phyloP scores from a whole-genome alignment of 371 early-diverging fungal genomes.

The Saksenaea vasiformis region DNA sequence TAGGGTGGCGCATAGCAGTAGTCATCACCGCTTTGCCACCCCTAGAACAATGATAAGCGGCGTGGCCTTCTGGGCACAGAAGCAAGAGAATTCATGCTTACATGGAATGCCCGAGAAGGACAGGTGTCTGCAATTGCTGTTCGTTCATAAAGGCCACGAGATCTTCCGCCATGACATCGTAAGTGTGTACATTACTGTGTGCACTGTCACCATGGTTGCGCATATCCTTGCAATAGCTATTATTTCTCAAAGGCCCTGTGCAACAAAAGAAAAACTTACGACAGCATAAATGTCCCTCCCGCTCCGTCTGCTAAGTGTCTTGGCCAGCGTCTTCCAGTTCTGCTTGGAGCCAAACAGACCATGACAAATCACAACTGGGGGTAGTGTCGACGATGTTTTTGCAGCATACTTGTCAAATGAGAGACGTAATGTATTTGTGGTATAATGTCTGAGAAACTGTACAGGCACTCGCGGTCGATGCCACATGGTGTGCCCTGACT shows the following conservation, averaged over 20 bases:
- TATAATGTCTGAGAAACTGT: no score
- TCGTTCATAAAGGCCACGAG: conserved; percentile 64
- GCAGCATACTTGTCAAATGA: no score
- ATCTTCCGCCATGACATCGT: conserved; percentile 79
- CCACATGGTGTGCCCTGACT: no score
- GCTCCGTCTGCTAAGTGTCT: conserved; percentile 64
- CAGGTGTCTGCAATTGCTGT: conserved; percentile 52
- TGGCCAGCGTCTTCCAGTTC: conserved; percentile 88
- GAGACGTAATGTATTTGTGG: no score
- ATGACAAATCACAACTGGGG: conserved; percentile 56
- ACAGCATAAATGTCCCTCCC: conserved; percentile 66
- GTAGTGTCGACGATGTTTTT: no score
- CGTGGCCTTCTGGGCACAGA: background rate
- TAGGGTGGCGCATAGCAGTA: conserved; percentile 62
- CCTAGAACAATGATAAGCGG: conserved; percentile 39
- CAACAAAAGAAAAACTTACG: conserved; percentile 37
- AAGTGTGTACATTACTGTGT: conserved; percentile 67
- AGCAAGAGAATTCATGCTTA: conserved; percentile 17
- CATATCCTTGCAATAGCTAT: conserved; percentile 62
- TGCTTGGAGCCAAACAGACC: conserved; percentile 95
- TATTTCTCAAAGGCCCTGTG: background rate
- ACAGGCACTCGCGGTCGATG: no score
- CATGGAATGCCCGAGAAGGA: conserved; percentile 92
- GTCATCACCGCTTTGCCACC: conserved; percentile 93
- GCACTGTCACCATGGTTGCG: conserved; percentile 94